phyloP scores from a whole-genome alignment of 2,329 filamentous ascomycete species.

The Fusarium fujikuroi region DNA sequence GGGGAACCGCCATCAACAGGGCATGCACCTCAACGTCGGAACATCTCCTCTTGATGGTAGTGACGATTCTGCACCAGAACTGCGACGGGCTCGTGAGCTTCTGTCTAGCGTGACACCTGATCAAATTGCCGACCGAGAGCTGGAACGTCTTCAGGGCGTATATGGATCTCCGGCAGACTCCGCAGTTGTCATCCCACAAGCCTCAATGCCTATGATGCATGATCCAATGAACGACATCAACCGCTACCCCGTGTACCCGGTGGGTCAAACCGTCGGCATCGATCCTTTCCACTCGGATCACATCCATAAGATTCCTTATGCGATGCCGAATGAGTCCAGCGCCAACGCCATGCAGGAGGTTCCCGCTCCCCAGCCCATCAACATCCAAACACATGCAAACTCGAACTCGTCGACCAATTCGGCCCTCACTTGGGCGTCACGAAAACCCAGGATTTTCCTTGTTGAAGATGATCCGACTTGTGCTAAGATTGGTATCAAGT shows the following conservation, averaged over 20 bases:
- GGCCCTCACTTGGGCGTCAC: constrained; percentile 63
- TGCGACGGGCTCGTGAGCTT: constrained; percentile 67
- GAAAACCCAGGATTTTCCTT: constrained; percentile 83
- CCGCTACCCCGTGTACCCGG: constrained; percentile 83
- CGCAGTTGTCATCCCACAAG: constrained; percentile 54
- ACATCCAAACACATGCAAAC: constrained; percentile 36
- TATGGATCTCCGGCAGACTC: constrained; percentile 67
- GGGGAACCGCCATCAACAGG: constrained; percentile 51
- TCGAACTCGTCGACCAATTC: constrained; percentile 51
- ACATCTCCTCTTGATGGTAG: constrained; percentile 54
- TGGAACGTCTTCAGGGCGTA: constrained; percentile 65
- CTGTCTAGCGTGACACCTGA: constrained; percentile 64
- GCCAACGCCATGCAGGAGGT: constrained; percentile 50
- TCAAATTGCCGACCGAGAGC: constrained; percentile 62
- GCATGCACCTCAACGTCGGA: constrained; percentile 51
- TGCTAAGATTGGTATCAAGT: constrained; percentile 74
- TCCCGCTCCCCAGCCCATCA: constrained; percentile 52
- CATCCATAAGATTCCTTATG: constrained; percentile 92
- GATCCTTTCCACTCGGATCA: constrained; percentile 95
- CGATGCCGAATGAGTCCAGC: constrained; percentile 70
- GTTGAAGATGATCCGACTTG: constrained; percentile 85
- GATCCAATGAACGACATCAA: constrained; percentile 66
- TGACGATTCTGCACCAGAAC: constrained; percentile 62
- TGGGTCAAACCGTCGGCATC: constrained; percentile 90
- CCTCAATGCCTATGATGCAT: constrained; percentile 59